Evolutionary conservation across 805 yeast species (phyloP).

Genomic region (Wickerhamiella azyma): DNA sequence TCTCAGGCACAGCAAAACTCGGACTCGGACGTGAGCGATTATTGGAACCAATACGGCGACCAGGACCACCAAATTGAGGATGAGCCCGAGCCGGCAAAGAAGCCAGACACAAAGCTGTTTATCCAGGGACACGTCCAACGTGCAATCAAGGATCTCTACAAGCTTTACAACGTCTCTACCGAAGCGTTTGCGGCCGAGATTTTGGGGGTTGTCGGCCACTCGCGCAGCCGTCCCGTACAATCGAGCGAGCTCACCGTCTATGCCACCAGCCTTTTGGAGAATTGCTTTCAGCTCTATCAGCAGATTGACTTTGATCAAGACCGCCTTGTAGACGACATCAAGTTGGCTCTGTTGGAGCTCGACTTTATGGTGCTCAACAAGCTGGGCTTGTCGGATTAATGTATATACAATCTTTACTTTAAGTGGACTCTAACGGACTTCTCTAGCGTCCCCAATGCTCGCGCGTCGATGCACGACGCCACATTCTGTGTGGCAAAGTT

Average conservation of each 20-base stretch:
- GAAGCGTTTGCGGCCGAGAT: constrained; percentile 4
- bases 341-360: constrained; percentile 6
- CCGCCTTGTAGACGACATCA: constrained; percentile 1
- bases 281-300: not conserved
- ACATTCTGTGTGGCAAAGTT: not conserved
- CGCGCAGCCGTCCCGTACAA: not conserved
- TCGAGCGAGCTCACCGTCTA: not conserved
- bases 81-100: not conserved
- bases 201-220: not conserved
- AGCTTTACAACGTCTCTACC: not conserved
- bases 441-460: too few relatives aligned
- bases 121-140: constrained; percentile 1
- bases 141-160: constrained; percentile 1
- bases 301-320: constrained; percentile 1
- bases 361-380: not conserved
- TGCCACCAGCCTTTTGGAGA: not conserved
- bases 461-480: too few relatives aligned
- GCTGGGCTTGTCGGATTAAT: not conserved
- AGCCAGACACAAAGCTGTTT: not conserved
- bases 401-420: too few relatives aligned
- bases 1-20: not conserved
- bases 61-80: constrained; percentile 2
- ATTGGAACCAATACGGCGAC: constrained; percentile 13
- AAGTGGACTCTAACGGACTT: too few relatives aligned
- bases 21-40: constrained; percentile 11